A percentile compares a stretch with the other conserved stretches of the same genome.
phyloP scores from a whole-genome alignment of 2,329 filamentous ascomycete genomes.

The Teratosphaeria epicoccoides region DNA sequence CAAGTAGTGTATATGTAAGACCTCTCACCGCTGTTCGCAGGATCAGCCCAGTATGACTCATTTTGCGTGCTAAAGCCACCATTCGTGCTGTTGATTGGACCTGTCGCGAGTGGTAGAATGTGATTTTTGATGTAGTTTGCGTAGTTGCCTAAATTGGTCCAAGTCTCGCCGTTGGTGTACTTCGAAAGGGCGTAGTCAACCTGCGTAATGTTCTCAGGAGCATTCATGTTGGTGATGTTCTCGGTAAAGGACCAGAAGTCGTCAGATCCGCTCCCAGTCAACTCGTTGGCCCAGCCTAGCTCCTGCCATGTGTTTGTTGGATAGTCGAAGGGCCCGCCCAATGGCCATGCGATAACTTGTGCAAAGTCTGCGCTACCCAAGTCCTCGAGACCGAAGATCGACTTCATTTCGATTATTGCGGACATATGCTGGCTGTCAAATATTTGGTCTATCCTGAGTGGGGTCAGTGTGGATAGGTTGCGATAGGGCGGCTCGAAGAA shows the following conservation, averaged over 20 bases:
- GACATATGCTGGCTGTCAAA: conserved; percentile 33
- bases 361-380: conserved; percentile 45
- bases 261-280: conserved; percentile 23
- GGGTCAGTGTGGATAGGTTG: neutral
- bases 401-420: conserved; percentile 39
- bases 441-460: conserved; percentile 35
- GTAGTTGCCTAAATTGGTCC: conserved; percentile 43
- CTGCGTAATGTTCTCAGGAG: conserved; percentile 33
- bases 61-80: conserved; percentile 38
- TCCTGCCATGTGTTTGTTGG: conserved; percentile 45
- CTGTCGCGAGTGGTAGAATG: conserved; percentile 34
- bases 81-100: conserved; percentile 31
- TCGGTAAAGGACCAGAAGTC: conserved; percentile 45
- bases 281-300: conserved; percentile 37
- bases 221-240: conserved; percentile 39
- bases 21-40: conserved; percentile 30
- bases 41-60: conserved; percentile 35
- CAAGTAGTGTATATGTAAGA: conserved; percentile 43
- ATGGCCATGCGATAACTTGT: conserved; percentile 33
- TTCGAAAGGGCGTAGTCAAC: conserved; percentile 38
- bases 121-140: conserved; percentile 41
- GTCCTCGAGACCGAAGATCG: conserved; percentile 40
- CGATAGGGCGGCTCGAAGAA: neutral
- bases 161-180: conserved; percentile 40
- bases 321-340: conserved; percentile 29